Evolutionary conservation across 2,329 filamentous ascomycete genomes (phyloP).

Genomic region (Alternaria postmessia): DNA sequence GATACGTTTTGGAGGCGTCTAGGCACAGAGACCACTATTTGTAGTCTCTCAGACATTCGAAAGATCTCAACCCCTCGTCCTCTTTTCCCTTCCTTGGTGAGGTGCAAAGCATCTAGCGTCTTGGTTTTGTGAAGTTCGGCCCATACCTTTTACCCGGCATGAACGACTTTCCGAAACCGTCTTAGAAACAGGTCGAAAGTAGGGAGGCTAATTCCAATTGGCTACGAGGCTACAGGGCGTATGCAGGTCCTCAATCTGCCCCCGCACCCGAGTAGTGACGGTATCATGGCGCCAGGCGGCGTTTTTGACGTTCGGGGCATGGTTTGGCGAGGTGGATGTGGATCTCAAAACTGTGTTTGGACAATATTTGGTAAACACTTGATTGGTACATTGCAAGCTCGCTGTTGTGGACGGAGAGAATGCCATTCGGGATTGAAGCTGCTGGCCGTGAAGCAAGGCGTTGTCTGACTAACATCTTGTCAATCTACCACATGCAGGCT

Average conservation of each 20-base stretch:
- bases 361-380: background rate
- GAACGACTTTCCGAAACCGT: background rate
- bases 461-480: background rate
- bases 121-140: background rate
- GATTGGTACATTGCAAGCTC: background rate
- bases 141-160: background rate
- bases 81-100: slow-evolving; percentile 2
- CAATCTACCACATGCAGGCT: background rate
- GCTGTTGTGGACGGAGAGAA: background rate
- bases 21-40: background rate
- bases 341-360: background rate
- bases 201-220: background rate
- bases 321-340: background rate
- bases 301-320: background rate
- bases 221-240: background rate
- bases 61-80: background rate
- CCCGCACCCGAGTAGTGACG: slow-evolving; percentile 7
- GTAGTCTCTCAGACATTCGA: background rate
- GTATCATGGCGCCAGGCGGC: background rate
- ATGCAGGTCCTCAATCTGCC: slow-evolving; percentile 10
- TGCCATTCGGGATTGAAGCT: background rate
- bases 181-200: background rate
- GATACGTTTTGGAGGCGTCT: background rate
- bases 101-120: background rate
- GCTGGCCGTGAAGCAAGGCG: background rate